Evolutionary conservation across 495 filamentous ascomycete species (phyloP).

Genomic region (Penicillium herquei): DNA sequence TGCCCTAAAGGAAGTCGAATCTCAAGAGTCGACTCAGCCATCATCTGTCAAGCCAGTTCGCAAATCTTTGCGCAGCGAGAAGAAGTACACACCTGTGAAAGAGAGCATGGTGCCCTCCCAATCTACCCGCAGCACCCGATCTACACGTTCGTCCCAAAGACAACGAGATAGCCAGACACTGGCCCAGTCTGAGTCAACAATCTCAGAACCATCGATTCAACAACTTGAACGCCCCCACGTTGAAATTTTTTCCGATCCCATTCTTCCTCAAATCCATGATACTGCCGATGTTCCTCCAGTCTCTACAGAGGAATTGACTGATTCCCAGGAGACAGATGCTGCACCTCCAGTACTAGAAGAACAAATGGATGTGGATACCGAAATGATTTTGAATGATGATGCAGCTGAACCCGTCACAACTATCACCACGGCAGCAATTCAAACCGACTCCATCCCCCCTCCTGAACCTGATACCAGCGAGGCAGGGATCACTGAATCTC

Average conservation of each 20-base stretch:
- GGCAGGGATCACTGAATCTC: conserved; percentile 43
- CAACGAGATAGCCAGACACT: not conserved
- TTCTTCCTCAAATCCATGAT: not conserved
- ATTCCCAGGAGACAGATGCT: conserved; percentile 14
- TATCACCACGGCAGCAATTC: conserved; percentile 14
- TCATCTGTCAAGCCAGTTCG: conserved; percentile 18
- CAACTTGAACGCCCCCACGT: not conserved
- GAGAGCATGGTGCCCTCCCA: conserved; percentile 10
- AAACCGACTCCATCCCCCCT: conserved; percentile 15
- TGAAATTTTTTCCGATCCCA: conserved; percentile 3
- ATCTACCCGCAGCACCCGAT: conserved; percentile 12
- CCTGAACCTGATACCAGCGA: conserved; percentile 9
- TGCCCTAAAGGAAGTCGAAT: not conserved
- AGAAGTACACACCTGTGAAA: conserved; percentile 13
- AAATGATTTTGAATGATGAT: not conserved
- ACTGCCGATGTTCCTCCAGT: conserved; percentile 1
- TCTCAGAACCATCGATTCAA: not conserved
- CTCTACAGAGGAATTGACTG: conserved; percentile 22
- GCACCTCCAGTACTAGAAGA: conserved; percentile 4
- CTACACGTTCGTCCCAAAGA: conserved; percentile 16
- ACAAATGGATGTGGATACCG: conserved; percentile 19
- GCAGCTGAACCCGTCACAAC: conserved; percentile 3
- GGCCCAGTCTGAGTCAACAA: not conserved
- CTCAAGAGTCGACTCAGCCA: conserved; percentile 9
- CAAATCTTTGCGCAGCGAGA: conserved; percentile 28